Conservation (phyloP, 2,329 filamentous ascomycete genomes). For the Cladosporium sp. region DNA sequence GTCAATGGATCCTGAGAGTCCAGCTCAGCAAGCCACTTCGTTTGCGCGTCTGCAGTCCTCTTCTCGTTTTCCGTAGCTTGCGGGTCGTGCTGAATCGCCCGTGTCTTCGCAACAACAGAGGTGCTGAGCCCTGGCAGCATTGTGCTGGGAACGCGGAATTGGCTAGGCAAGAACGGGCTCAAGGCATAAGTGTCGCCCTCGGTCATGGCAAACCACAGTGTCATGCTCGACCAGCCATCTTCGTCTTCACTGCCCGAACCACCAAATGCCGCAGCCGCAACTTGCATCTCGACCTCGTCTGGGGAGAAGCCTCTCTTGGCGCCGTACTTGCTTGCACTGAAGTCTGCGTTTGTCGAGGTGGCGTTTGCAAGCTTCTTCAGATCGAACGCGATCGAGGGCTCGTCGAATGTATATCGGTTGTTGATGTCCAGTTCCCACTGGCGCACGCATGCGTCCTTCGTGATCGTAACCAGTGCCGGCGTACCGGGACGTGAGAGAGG, state of each 20-base stretch:
- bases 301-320: slow-evolving; percentile 79
- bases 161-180: slow-evolving; percentile 79
- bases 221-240: slow-evolving; percentile 84
- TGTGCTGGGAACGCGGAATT: slow-evolving; percentile 68
- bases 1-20: slow-evolving; percentile 48
- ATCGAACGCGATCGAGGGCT: slow-evolving; percentile 76
- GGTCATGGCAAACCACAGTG: slow-evolving; percentile 92
- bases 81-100: slow-evolving; percentile 36
- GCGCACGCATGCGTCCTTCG: slow-evolving; percentile 78
- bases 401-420: slow-evolving; percentile 81
- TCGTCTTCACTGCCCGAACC: slow-evolving; percentile 55
- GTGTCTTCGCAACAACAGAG: slow-evolving; percentile 68
- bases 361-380: slow-evolving; percentile 84
- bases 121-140: slow-evolving; percentile 77
- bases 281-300: slow-evolving; percentile 88
- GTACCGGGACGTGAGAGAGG: slow-evolving; percentile 71
- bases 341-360: slow-evolving; percentile 73
- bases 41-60: slow-evolving; percentile 46
- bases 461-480: slow-evolving; percentile 79
- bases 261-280: slow-evolving; percentile 84
- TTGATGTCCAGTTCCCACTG: slow-evolving; percentile 84
- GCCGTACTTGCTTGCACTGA: slow-evolving; percentile 66
- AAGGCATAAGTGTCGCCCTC: slow-evolving; percentile 90
- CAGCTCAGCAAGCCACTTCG: slow-evolving; percentile 53
- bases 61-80: slow-evolving; percentile 41